phyloP scores from a whole-genome alignment of 495 filamentous ascomycete species.

The Clavariopsis aquatica region DNA sequence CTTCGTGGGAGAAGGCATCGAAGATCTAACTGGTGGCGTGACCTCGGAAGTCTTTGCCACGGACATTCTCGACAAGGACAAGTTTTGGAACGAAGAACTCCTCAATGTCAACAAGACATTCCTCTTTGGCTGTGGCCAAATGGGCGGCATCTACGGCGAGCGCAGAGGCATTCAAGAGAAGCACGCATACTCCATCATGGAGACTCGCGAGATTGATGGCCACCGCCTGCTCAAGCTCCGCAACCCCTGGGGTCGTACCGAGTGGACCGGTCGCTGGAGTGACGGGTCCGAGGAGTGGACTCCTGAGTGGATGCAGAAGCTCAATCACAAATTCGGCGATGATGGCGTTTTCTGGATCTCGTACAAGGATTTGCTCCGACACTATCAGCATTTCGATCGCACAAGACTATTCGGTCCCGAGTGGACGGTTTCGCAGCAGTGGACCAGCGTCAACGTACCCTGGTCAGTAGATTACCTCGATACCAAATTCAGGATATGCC shows the following conservation, averaged over 20 bases:
- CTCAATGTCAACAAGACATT: slow-evolving; percentile 84
- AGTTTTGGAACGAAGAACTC: slow-evolving; percentile 86
- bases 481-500: slow-evolving; percentile 74
- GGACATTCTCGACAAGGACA: slow-evolving; percentile 83
- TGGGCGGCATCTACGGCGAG: slow-evolving; percentile 53
- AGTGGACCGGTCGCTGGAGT: slow-evolving; percentile 59
- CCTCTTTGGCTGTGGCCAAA: slow-evolving; percentile 76
- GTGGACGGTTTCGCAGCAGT: slow-evolving; percentile 81
- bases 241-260: slow-evolving; percentile 87
- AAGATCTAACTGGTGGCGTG: slow-evolving; percentile 91
- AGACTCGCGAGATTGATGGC: slow-evolving; percentile 74
- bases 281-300: slow-evolving; percentile 94
- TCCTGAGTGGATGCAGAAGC: slow-evolving; percentile 75
- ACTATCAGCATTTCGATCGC: slow-evolving; percentile 80
- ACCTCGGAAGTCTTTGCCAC: slow-evolving; percentile 76
- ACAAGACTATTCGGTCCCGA: slow-evolving; percentile 84
- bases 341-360: slow-evolving; percentile 80
- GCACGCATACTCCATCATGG: slow-evolving; percentile 91
- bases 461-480: slow-evolving; percentile 85
- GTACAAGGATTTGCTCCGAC: slow-evolving; percentile 79
- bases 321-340: slow-evolving; percentile 83
- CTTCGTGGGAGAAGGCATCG: slow-evolving; percentile 83
- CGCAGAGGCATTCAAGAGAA: slow-evolving; percentile 75
- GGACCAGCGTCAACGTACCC: slow-evolving; percentile 81
- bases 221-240: slow-evolving; percentile 71